Evolutionary conservation across 371 early-diverging fungal genomes (phyloP).

Genomic region (Circinella minor): DNA sequence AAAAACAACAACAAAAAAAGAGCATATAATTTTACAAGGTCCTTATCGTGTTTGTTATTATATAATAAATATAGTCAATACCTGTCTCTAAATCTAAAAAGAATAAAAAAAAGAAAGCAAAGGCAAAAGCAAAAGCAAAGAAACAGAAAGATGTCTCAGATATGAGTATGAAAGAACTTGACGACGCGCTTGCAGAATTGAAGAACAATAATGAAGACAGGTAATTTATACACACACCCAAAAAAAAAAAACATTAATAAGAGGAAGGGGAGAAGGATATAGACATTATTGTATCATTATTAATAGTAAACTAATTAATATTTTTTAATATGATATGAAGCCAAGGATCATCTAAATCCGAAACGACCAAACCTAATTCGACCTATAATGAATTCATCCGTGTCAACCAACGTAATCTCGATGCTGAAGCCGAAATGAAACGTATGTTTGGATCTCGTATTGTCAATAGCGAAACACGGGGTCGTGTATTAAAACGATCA

Average conservation of each 20-base stretch:
- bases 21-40: not conserved
- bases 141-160: slow-evolving; percentile 41
- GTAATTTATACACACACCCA: not conserved
- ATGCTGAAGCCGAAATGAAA: slow-evolving; percentile 89
- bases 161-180: slow-evolving; percentile 68
- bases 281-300: no score
- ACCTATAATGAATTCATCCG: slow-evolving; percentile 48
- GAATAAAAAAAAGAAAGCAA: slow-evolving; percentile 50
- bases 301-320: not conserved
- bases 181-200: slow-evolving; percentile 60
- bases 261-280: no score
- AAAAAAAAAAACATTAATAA: slow-evolving; percentile 38
- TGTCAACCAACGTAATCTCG: slow-evolving; percentile 71
- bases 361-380: not conserved
- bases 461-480: slow-evolving; percentile 61
- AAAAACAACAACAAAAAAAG: not conserved
- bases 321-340: not conserved
- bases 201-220: slow-evolving; percentile 20
- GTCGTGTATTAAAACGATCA: slow-evolving; percentile 54
- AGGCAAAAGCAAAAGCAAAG: slow-evolving; percentile 53
- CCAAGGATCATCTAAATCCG: slow-evolving; percentile 1
- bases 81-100: slow-evolving; percentile 13
- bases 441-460: slow-evolving; percentile 88
- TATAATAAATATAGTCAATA: not conserved
- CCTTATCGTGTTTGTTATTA: slow-evolving; percentile 14